phyloP scores from a whole-genome alignment of 2,329 filamentous ascomycete species.

The Phoma sp. region DNA sequence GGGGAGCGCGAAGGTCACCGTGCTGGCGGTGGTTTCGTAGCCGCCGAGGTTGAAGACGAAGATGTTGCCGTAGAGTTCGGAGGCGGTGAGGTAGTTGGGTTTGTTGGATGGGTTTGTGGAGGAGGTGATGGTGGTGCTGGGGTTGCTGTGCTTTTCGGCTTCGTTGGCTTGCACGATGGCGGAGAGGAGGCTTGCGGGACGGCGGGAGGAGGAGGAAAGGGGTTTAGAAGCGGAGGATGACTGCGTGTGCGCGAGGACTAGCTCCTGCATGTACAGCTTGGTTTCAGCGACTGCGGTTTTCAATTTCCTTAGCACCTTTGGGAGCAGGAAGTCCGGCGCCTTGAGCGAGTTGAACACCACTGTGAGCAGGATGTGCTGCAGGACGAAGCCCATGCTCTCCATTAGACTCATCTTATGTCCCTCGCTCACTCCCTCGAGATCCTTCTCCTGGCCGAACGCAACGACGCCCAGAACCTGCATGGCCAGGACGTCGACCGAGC shows the following conservation, averaged over 20 bases:
- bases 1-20: constrained; percentile 51
- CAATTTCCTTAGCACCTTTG: constrained; percentile 11
- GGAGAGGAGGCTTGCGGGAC: constrained; percentile 29
- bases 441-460: constrained; percentile 23
- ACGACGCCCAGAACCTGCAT: constrained; percentile 24
- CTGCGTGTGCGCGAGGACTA: constrained; percentile 22
- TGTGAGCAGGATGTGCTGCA: constrained; percentile 22
- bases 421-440: constrained; percentile 4
- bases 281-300: constrained; percentile 21
- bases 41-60: constrained; percentile 59
- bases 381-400: constrained; percentile 24
- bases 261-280: constrained; percentile 26
- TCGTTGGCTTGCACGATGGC: constrained; percentile 29
- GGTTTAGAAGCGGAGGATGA: constrained; percentile 3
- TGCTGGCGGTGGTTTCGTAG: constrained; percentile 58
- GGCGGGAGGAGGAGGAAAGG: not conserved
- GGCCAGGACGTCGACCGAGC: constrained; percentile 22
- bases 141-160: constrained; percentile 16
- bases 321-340: constrained; percentile 22
- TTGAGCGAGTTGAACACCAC: constrained; percentile 21
- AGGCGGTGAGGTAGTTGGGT: constrained; percentile 18
- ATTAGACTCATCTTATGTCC: constrained; percentile 24
- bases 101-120: not conserved
- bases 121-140: no score
- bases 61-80: constrained; percentile 58